phyloP scores from a whole-genome alignment of 371 early-diverging fungal genomes.

The Mycotypha africana region DNA sequence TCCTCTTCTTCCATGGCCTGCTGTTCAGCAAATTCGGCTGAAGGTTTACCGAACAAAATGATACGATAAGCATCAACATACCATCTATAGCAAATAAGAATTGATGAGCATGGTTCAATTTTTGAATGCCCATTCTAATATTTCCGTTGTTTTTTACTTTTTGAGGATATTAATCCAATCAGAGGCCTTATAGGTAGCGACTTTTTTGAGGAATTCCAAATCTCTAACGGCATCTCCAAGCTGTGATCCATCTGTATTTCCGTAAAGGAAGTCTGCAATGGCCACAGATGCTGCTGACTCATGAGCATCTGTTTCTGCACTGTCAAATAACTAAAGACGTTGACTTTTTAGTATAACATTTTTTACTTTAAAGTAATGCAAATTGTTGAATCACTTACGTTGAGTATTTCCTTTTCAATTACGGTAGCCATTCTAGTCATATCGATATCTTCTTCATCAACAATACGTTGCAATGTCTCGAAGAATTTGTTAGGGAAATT shows the following conservation, averaged over 20 bases:
- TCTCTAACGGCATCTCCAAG: constrained; percentile 45
- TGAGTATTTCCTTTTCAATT: constrained; percentile 54
- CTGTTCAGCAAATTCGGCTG: constrained; percentile 54
- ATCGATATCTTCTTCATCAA: constrained; percentile 54
- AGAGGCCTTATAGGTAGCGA: constrained; percentile 37
- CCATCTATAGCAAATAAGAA: constrained; percentile 26
- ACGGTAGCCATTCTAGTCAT: constrained; percentile 59
- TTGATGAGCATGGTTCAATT: neutral
- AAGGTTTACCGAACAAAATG: constrained; percentile 55
- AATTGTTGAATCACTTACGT: too few relatives aligned
- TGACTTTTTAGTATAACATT: too few relatives aligned
- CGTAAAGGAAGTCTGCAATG: constrained; percentile 58
- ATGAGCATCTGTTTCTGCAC: constrained; percentile 44
- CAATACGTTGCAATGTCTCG: constrained; percentile 37
- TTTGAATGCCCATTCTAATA: neutral
- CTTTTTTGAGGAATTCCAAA: constrained; percentile 39
- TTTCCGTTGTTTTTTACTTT: constrained; percentile 26
- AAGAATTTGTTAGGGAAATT: constrained; percentile 43
- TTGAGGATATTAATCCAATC: constrained; percentile 52
- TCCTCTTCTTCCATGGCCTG: constrained; percentile 49
- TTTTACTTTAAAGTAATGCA: too few relatives aligned
- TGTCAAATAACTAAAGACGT: constrained; percentile 23
- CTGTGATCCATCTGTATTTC: constrained; percentile 48
- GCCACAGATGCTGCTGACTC: constrained; percentile 40
- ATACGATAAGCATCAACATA: constrained; percentile 50